These are phyloP conservation scores for Lactifluus rugatus DNA, from an alignment of 768 basidiomycete genomes.

Conservation along the genomic window DNA sequence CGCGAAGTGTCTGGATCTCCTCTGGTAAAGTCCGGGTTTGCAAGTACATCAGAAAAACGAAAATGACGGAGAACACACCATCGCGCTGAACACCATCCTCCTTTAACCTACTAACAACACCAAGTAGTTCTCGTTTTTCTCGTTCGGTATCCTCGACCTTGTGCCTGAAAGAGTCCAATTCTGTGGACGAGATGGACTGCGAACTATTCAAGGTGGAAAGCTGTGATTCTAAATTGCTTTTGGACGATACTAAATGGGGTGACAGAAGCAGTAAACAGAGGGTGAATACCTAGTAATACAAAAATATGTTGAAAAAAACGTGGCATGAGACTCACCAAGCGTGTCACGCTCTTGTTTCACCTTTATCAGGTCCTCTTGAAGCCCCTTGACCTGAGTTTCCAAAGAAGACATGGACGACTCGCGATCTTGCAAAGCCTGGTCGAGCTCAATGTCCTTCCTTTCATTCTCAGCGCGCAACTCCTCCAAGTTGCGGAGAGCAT, in stretches of 20 bases:
- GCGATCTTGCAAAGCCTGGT: slow-evolving; percentile 73
- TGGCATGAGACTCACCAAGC: slow-evolving; percentile 39
- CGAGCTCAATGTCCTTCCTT: slow-evolving; percentile 72
- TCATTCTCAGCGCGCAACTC: slow-evolving; percentile 57
- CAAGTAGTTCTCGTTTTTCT: slow-evolving; percentile 84
- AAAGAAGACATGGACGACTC: slow-evolving; percentile 52
- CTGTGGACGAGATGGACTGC: slow-evolving; percentile 52
- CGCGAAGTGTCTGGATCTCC: slow-evolving; percentile 59
- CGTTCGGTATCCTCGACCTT: slow-evolving; percentile 69
- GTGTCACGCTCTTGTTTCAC: slow-evolving; percentile 56
- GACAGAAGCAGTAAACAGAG: neutral
- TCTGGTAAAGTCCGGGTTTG: slow-evolving; percentile 31
- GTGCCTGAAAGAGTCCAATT: slow-evolving; percentile 46
- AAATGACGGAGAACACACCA: slow-evolving; percentile 36
- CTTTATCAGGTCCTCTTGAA: slow-evolving; percentile 46
- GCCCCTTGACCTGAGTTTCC: slow-evolving; percentile 40
- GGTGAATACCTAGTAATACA: slow-evolving; percentile 15
- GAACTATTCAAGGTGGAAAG: slow-evolving; percentile 47
- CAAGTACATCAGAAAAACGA: neutral
- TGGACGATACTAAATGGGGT: slow-evolving; percentile 33
- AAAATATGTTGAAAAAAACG: slow-evolving; percentile 1
- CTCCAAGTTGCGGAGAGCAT: slow-evolving; percentile 54
- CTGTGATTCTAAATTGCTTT: slow-evolving; percentile 42
- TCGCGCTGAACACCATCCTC: slow-evolving; percentile 66
- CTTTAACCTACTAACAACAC: slow-evolving; percentile 73